These are phyloP conservation scores for Coemansia asiatica DNA, from an alignment of 192 early-diverging fungal genomes.

Conservation along the genomic window DNA sequence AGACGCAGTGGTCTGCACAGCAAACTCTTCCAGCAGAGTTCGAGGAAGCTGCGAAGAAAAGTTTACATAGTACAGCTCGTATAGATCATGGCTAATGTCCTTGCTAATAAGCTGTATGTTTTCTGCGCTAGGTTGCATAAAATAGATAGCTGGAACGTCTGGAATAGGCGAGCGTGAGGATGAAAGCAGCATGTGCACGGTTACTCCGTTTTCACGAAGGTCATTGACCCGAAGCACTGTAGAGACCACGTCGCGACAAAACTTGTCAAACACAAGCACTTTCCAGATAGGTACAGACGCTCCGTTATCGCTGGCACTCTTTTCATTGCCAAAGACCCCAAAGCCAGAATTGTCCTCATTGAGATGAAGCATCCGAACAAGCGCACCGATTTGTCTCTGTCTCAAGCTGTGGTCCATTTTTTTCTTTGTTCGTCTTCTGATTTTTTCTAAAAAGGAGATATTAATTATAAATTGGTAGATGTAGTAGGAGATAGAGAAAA, in stretches of 20 bases:
- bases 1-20: constrained; percentile 72
- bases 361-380: constrained; percentile 83
- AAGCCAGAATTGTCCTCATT: constrained; percentile 62
- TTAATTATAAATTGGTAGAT: neutral
- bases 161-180: constrained; percentile 84
- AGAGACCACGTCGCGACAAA: constrained; percentile 92
- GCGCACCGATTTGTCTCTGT: constrained; percentile 70
- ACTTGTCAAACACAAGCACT: constrained; percentile 91
- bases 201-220: constrained; percentile 92
- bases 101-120: constrained; percentile 80
- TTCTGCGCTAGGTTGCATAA: constrained; percentile 86
- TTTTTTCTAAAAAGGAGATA: constrained; percentile 4
- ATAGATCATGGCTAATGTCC: constrained; percentile 85
- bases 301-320: constrained; percentile 1
- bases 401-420: constrained; percentile 50
- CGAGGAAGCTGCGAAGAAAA: constrained; percentile 87
- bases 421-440: neutral
- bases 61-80: constrained; percentile 96
- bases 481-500: too few species aligned
- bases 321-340: constrained; percentile 25
- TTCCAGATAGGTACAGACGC: constrained; percentile 80
- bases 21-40: constrained; percentile 89
- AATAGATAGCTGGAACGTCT: constrained; percentile 97
- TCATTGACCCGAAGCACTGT: constrained; percentile 96
- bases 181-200: constrained; percentile 92